Base-by-base conservation (phyloP, 225 moss, liverwort and hornwort genomes). In the Physcomitrellopsis africana region DNA sequence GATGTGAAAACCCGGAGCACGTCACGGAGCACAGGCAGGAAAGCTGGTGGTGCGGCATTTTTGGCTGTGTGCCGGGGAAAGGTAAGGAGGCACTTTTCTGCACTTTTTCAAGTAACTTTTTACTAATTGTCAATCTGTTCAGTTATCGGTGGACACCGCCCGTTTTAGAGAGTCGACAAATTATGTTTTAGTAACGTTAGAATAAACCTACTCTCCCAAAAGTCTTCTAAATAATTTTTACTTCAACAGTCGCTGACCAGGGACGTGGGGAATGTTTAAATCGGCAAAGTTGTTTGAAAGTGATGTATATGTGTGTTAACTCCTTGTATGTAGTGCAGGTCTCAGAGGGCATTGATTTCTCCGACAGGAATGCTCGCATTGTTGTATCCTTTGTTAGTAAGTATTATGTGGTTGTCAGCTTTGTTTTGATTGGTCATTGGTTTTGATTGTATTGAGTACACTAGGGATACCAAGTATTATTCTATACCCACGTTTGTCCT, bases 41-140 rank as follows among this genome's bases (percentile, higher is more conserved):
- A 75, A 79, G 47, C 60, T 55, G 81, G 80, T 62, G 92, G 92
- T 77, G 92, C 92, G 32, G 90, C 88, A 26, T 90, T 92, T 69
- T 67, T 92, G 47, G 92, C 92, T 52, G 92, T 92, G 49, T 92
- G 90, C 65, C 87, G 92, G 0, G 92, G 92, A 66, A 92, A 92
- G 92, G 92, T 92, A 56, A 26, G 61, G 53, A 67, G 17, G 19
- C 8, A 7, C 62, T 69, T 49, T 17, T 15, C 15, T 70, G 32
- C 58, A 44, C 44, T 15, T 11, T 78, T 63, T 46, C 32, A 42
- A 42, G 62, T 63, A 17, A 7, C 62, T 11, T 32, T 14, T 16
- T 16, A 41, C 62, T 42, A 42, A 16, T 0, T 63, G 8, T 24
- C 47, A 70, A 18, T 60, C 60, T 60, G 19, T 19, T 57, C 7